phyloP scores from a whole-genome alignment of 2,329 filamentous ascomycete genomes.

The Diplodia mutila region DNA sequence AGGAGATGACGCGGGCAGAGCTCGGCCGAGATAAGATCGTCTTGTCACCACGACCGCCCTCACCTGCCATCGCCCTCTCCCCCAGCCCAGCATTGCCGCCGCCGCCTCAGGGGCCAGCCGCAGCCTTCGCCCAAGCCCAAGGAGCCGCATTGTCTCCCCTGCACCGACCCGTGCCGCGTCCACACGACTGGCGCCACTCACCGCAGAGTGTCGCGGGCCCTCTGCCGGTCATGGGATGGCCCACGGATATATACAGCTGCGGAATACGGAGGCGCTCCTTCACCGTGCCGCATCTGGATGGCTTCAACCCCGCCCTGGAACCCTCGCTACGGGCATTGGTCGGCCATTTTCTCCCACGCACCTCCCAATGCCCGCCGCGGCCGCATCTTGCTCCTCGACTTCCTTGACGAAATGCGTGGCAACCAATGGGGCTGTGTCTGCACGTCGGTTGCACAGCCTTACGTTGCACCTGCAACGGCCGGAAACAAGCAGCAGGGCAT shows the following conservation, averaged over 20 bases:
- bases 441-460: conserved; percentile 17
- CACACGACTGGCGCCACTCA: conserved; percentile 5
- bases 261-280: conserved; percentile 12
- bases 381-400: not conserved
- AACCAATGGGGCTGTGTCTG: not conserved
- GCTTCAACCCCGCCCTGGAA: not conserved
- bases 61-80: not conserved
- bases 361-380: not conserved
- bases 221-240: conserved; percentile 6
- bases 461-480: not conserved
- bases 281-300: conserved; percentile 2
- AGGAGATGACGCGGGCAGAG: not conserved
- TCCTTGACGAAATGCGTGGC: not conserved
- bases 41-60: not conserved
- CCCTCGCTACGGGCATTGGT: conserved; percentile 4
- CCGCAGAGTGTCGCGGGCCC: conserved; percentile 13
- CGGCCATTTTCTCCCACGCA: not conserved
- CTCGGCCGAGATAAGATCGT: not conserved
- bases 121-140: not conserved
- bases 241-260: conserved; percentile 2
- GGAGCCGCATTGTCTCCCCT: not conserved
- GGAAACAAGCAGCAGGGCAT: not conserved
- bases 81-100: not conserved
- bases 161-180: not conserved
- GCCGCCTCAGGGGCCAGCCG: conserved; percentile 10